Percentiles rank a stretch among this genome's conserved stretches.
phyloP scores from a whole-genome alignment of 192 early-diverging fungal species.

The Ambispora gerdemannii region DNA sequence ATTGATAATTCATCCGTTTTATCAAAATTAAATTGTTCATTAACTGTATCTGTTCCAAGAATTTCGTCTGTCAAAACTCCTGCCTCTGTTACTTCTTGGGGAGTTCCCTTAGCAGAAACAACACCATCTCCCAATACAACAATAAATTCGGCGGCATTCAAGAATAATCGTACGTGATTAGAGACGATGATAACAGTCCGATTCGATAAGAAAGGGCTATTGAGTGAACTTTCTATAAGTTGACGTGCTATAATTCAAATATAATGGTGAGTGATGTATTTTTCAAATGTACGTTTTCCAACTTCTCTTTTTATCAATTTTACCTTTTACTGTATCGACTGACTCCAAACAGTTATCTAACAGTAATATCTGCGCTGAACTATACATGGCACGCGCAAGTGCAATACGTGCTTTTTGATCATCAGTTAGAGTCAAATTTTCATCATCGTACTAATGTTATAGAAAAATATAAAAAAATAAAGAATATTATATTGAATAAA shows the following conservation, averaged over 20 bases:
- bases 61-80: slow-evolving; percentile 37
- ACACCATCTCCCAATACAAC: slow-evolving; percentile 51
- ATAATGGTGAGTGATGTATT: too few relatives aligned
- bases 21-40: background rate
- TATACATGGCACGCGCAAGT: slow-evolving; percentile 85
- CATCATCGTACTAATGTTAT: slow-evolving; percentile 72
- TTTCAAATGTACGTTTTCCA: too few relatives aligned
- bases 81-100: slow-evolving; percentile 38
- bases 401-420: slow-evolving; percentile 88
- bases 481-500: background rate
- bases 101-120: slow-evolving; percentile 36
- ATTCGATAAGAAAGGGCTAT: slow-evolving; percentile 65
- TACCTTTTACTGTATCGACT: slow-evolving; percentile 70
- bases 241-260: slow-evolving; percentile 69
- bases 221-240: slow-evolving; percentile 73
- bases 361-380: slow-evolving; percentile 59
- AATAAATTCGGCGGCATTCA: slow-evolving; percentile 53
- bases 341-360: slow-evolving; percentile 89
- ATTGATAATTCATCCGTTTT: background rate
- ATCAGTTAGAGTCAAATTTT: slow-evolving; percentile 81
- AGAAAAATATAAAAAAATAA: background rate
- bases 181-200: slow-evolving; percentile 88
- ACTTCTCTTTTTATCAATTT: too few relatives aligned
- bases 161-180: slow-evolving; percentile 67
- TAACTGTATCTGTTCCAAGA: slow-evolving; percentile 4